These are phyloP conservation scores for Prunella vulgaris DNA, from an alignment of 257 asterid species.

Conservation along the genomic window DNA sequence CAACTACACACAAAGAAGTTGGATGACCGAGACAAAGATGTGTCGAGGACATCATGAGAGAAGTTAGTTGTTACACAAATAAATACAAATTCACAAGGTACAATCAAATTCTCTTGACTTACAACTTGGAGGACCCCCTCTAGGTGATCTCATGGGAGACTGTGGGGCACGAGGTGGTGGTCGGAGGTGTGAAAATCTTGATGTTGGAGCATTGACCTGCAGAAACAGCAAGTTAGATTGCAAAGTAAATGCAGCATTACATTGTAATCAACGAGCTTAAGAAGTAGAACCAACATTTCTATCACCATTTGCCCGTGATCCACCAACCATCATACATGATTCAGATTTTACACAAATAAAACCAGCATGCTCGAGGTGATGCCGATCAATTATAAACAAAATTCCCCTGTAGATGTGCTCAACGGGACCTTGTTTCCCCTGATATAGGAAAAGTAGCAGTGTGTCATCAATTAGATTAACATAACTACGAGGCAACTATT, in stretches of 20 bases:
- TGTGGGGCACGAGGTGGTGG: conserved; percentile 64
- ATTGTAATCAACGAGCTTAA: neutral
- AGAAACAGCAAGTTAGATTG: conserved; percentile 21
- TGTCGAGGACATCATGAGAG: neutral
- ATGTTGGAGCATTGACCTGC: conserved; percentile 47
- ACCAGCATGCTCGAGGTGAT: conserved; percentile 98
- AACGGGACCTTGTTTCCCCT: conserved; percentile 95
- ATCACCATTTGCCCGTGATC: conserved; percentile 77
- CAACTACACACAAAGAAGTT: neutral
- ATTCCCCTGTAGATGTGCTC: conserved; percentile 81
- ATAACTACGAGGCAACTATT: neutral
- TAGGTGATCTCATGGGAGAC: conserved; percentile 80
- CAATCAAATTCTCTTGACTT: conserved; percentile 21
- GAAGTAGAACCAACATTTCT: conserved; percentile 52
- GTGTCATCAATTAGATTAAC: conserved; percentile 11
- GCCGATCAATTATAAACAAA: conserved; percentile 76
- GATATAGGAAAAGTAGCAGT: conserved; percentile 1
- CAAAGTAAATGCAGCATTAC: conserved; percentile 10
- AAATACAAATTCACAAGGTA: neutral
- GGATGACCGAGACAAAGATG: neutral
- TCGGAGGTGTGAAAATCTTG: conserved; percentile 61
- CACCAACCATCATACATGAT: conserved; percentile 86
- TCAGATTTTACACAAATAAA: conserved; percentile 87
- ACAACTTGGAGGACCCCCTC: conserved; percentile 70
- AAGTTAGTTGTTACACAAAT: neutral